These are phyloP conservation scores for Blastobotrys peoriensis DNA, from an alignment of 805 yeast genomes.

Conservation along the genomic window DNA sequence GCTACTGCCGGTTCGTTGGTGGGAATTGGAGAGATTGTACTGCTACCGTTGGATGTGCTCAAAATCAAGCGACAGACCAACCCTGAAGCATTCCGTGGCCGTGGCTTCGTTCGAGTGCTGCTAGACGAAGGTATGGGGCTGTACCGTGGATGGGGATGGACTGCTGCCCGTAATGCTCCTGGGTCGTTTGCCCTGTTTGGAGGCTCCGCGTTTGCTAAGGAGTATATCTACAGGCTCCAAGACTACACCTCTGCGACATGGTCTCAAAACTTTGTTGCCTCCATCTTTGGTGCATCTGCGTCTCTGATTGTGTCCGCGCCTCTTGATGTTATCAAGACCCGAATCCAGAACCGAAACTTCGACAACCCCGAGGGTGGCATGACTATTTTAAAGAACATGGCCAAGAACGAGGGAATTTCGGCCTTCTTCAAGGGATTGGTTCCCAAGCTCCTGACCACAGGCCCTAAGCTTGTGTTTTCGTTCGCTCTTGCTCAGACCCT, in stretches of 20 bases:
- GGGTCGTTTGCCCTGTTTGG: constrained; percentile 98
- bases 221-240: constrained; percentile 76
- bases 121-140: constrained; percentile 88
- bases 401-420: constrained; percentile 80
- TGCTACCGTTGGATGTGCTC: constrained; percentile 91
- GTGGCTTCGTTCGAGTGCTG: constrained; percentile 85
- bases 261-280: constrained; percentile 90
- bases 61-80: constrained; percentile 99
- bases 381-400: constrained; percentile 87
- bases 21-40: constrained; percentile 96
- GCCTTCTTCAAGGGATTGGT: constrained; percentile 95
- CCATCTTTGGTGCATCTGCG: constrained; percentile 94
- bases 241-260: constrained; percentile 92
- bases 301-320: constrained; percentile 97
- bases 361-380: constrained; percentile 94
- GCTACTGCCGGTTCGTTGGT: constrained; percentile 97
- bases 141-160: constrained; percentile 99
- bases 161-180: constrained; percentile 99
- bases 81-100: constrained; percentile 99
- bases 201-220: constrained; percentile 98
- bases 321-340: constrained; percentile 93
- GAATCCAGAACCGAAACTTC: constrained; percentile 94
- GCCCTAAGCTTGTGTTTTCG: constrained; percentile 97
- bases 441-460: constrained; percentile 94
- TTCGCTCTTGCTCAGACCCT: constrained; percentile 95